Conservation (phyloP, 805 yeast genomes). For the Yarrowia keelungensis region DNA sequence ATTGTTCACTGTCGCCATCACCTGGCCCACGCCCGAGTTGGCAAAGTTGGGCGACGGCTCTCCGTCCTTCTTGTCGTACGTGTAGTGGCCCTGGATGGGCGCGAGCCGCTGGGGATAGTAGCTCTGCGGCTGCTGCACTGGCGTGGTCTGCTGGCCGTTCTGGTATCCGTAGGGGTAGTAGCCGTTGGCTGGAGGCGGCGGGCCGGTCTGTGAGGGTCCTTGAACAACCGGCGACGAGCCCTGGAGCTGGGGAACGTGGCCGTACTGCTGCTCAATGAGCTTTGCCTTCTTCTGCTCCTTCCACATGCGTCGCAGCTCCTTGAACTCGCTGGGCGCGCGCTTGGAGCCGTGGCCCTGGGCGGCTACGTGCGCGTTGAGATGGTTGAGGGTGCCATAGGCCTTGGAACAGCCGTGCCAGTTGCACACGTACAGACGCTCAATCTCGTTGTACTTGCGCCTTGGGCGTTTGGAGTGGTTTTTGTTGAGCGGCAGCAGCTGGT, state of each 20-base stretch:
- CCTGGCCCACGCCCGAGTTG: constrained; percentile 30
- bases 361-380: constrained; percentile 62
- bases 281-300: constrained; percentile 53
- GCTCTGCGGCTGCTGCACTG: constrained; percentile 8
- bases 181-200: not conserved
- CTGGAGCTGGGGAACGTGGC: constrained; percentile 15
- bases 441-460: constrained; percentile 62
- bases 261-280: constrained; percentile 40
- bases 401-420: constrained; percentile 57
- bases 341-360: constrained; percentile 63
- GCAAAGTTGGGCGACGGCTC: constrained; percentile 30
- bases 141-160: constrained; percentile 22
- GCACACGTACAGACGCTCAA: constrained; percentile 62
- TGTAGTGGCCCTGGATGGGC: constrained; percentile 35
- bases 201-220: constrained; percentile 2
- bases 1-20: constrained; percentile 31
- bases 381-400: constrained; percentile 67
- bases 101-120: constrained; percentile 32
- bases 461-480: constrained; percentile 53
- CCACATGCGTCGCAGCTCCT: constrained; percentile 56
- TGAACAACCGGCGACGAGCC: constrained; percentile 15
- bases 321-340: constrained; percentile 62
- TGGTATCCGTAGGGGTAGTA: constrained; percentile 34
- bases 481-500: constrained; percentile 35
- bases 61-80: constrained; percentile 37